Evolutionary conservation across 208 protist species (phyloP), one percentile per base, ranked within the genome.

Genomic region (Angomonas desouzai): DNA sequence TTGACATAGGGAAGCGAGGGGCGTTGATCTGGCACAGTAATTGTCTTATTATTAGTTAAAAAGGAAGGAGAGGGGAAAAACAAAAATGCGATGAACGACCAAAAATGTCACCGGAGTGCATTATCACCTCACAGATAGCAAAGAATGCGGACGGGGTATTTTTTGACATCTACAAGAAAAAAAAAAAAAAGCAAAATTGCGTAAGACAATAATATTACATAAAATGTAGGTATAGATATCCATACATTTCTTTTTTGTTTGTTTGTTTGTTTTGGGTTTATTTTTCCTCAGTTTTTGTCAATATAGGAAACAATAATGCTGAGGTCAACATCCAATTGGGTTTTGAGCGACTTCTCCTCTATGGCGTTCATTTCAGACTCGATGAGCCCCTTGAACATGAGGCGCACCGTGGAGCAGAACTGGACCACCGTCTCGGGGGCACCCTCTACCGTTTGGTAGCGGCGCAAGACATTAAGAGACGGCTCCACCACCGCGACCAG

Each of bases 401-500:
- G 45, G 45, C 45, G 45, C 4, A 23, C 20, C 9, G 10, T 23
- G 20, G 18, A 22, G 45, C 45, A 51, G n/a, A 51, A 23, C 9
- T 40, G 34, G 6, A 55, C 48, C 47, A 30, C 6, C 1, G 16
- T 16, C 2, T 40, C 33, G 1, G 13, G 0, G 18, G 1, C 1
- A 13, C 18, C 43, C 22, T 1, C 25, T 27, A 48, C 43, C 0
- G 23, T 36, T 10, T 45, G 45, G 38, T 71, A 68, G 4, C 77
- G 68, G 1, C 65, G 66, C 18, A 83, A 64, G 4, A 83, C 36
- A 11, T 79, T 70, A 64, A 76, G 67, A 2, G 73, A 72, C 22
- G 77, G 77, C 64, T 83, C 77, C 36, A 83, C 53, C 23, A 77
- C 73, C 32, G 51, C 38, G 16, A 63, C 51, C 11, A 80, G 53